phyloP scores from a whole-genome alignment of 371 early-diverging fungal genomes.

The Edhazardia aedis region DNA sequence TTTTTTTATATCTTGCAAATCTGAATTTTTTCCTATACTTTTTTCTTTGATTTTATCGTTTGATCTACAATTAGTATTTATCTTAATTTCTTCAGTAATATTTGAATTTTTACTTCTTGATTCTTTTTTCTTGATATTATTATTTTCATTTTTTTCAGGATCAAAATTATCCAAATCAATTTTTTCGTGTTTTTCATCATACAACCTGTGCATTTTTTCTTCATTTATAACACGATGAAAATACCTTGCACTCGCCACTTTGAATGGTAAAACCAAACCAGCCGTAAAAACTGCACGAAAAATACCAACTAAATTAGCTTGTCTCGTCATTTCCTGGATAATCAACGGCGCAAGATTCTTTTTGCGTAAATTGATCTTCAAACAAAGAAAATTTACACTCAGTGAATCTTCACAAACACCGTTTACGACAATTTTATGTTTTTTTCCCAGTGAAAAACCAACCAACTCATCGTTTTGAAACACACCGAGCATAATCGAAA shows the following conservation, averaged over 20 bases:
- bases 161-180: background rate
- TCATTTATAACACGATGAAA: background rate
- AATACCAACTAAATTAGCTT: constrained; percentile 66
- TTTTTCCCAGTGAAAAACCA: constrained; percentile 41
- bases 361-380: constrained; percentile 72
- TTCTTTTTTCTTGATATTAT: background rate
- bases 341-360: constrained; percentile 85
- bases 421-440: constrained; percentile 7
- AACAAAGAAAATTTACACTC: constrained; percentile 90
- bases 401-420: constrained; percentile 50
- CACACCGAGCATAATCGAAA: no score
- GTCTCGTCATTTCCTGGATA: constrained; percentile 84
- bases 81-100: background rate
- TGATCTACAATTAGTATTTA: background rate
- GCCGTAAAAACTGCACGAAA: constrained; percentile 92
- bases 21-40: background rate
- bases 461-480: constrained; percentile 17
- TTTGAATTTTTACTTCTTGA: background rate
- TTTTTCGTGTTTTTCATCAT: background rate
- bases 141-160: background rate
- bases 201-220: background rate
- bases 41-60: background rate
- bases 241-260: constrained; percentile 56
- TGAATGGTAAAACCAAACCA: constrained; percentile 67
- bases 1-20: background rate